phyloP scores from a whole-genome alignment of 164 flowering plant species.

The Vitis rupestris region DNA sequence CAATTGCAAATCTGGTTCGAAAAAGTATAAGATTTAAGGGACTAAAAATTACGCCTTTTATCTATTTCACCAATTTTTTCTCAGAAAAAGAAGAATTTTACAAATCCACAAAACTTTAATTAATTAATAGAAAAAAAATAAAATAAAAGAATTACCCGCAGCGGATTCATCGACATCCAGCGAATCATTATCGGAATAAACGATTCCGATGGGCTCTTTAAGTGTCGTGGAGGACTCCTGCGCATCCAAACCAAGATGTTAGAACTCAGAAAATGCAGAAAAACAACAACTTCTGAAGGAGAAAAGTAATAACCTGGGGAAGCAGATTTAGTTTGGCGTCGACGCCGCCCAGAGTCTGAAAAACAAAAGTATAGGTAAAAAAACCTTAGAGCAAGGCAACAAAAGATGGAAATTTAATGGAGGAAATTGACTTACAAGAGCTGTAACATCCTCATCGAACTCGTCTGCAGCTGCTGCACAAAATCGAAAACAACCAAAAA shows the following conservation, averaged over 20 bases:
- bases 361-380: neutral
- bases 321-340: constrained; percentile 50
- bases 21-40: neutral
- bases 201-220: constrained; percentile 58
- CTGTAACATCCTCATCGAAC: constrained; percentile 57
- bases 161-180: constrained; percentile 11
- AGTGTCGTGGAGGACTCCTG: constrained; percentile 47
- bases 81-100: neutral
- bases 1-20: constrained; percentile 18
- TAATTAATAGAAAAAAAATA: neutral
- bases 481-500: neutral
- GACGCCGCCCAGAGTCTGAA: constrained; percentile 38
- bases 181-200: constrained; percentile 35
- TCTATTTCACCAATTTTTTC: too few species aligned
- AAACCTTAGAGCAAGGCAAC: neutral
- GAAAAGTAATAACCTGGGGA: constrained; percentile 52
- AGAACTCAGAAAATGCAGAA: constrained; percentile 11
- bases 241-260: neutral
- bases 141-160: constrained; percentile 25
- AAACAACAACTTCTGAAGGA: neutral
- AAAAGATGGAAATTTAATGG: neutral
- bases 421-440: constrained; percentile 49
- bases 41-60: too few species aligned
- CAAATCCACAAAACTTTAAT: neutral
- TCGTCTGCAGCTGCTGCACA: constrained; percentile 53